Conservation (phyloP, 2,329 filamentous ascomycete species). For the Colletotrichum euphorbiae region DNA sequence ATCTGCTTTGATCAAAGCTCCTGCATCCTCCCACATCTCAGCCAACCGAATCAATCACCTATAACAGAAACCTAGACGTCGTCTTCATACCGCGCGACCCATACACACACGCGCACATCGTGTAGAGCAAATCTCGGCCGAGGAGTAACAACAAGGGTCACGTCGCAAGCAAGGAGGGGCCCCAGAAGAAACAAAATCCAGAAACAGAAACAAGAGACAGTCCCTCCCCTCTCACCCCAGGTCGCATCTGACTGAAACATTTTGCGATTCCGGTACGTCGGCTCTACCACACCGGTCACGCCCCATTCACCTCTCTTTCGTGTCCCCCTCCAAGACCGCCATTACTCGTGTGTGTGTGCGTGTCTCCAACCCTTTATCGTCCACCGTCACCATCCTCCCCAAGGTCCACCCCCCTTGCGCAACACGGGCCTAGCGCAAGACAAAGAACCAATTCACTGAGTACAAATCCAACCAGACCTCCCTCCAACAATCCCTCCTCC, state of each 20-base stretch:
- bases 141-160: constrained; percentile 16
- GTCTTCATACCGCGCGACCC: neutral
- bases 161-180: neutral
- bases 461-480: constrained; percentile 28
- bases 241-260: constrained; percentile 24
- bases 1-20: neutral
- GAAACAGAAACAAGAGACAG: constrained; percentile 30
- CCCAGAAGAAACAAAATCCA: constrained; percentile 17
- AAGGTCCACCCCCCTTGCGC: constrained; percentile 15
- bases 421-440: neutral
- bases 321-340: too few species aligned
- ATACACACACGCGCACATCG: neutral
- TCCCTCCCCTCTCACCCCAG: neutral
- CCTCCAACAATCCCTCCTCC: neutral
- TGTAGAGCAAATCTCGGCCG: neutral
- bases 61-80: neutral
- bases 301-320: neutral
- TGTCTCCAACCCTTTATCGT: neutral
- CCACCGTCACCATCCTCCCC: neutral
- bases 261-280: constrained; percentile 29
- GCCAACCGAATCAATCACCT: neutral
- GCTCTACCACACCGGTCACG: too few species aligned
- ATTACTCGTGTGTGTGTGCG: too few species aligned
- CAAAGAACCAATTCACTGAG: constrained; percentile 10
- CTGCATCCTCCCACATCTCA: neutral